Conservation (phyloP, 148 eudicot genomes). For the Amaranthus palmeri region DNA sequence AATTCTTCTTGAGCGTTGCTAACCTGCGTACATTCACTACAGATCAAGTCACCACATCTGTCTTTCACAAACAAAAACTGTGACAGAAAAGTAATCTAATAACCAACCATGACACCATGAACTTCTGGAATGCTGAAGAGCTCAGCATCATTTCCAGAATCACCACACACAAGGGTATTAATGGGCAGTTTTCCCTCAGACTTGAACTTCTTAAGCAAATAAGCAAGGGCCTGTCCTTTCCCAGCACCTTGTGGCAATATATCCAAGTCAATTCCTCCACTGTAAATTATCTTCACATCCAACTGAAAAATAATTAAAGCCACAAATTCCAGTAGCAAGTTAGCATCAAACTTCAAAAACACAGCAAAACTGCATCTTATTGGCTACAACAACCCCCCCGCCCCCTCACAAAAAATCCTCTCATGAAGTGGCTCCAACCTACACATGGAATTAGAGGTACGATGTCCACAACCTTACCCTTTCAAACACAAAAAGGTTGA, state of each 20-base stretch:
- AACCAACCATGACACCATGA: conserved; percentile 72
- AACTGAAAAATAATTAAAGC: conserved; percentile 30
- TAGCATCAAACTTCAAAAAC: conserved; percentile 2
- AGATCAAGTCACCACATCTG: conserved; percentile 10
- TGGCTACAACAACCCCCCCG: no score
- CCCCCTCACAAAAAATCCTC: no score
- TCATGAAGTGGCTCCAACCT: no score
- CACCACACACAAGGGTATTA: conserved; percentile 70
- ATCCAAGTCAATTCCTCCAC: conserved; percentile 72
- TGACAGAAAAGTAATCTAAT: conserved; percentile 7
- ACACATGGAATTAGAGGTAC: no score
- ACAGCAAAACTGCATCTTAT: conserved; percentile 1
- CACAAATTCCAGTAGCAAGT: not conserved
- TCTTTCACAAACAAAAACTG: not conserved
- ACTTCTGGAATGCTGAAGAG: conserved; percentile 67
- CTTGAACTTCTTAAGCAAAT: conserved; percentile 57
- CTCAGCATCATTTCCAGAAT: conserved; percentile 79
- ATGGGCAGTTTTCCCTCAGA: conserved; percentile 43
- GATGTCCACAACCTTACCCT: no score
- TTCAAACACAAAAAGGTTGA: no score
- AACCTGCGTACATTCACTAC: conserved; percentile 39
- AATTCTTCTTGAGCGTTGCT: conserved; percentile 75
- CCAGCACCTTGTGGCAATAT: conserved; percentile 79
- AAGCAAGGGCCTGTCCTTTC: conserved; percentile 76
- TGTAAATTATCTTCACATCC: conserved; percentile 67